Base-by-base conservation (phyloP, 139 green algal genomes). In the Eudorina sp. region DNA sequence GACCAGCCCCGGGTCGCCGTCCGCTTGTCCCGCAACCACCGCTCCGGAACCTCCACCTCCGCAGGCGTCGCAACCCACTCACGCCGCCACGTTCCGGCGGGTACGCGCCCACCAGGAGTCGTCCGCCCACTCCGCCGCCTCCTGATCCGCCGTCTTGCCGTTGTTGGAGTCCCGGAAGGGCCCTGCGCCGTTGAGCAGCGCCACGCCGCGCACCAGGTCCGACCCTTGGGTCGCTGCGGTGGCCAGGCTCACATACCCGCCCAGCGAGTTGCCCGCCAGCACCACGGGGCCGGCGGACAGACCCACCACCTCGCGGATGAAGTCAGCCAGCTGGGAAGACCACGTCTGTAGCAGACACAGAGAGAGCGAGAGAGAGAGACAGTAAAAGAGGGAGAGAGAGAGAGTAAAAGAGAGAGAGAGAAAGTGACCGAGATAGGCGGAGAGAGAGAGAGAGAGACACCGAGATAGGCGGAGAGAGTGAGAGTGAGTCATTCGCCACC, bases 221-320 rank as follows among this genome's bases (percentile, higher is more conserved):
- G 45, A 96, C 89, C 8, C 95, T 86, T 41, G 25, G 45, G 27
- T 64, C 43, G 29, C 97, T 92, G 9, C 94, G 88, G 82, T 87
- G 25, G 93, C 86, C 58, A 97, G 83, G 4, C 74, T 90, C 27
- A 94, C 96, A 83, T 96, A 98, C 36, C 94, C 96, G 6, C 96
- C 96, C 64, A 98, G 88, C 34, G 84, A 94, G 92, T 98, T 98
- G 34, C 94, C 95, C 23, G 75, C 93, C 40, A 96, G 46, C 40
- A 94, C 92, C 18, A 91, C 93, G 27, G 83, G 89, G 29, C 90
- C 58, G 9, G 53, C 43, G 48, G 46, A 18, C 2, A 45, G 40
- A 19, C 31, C 66, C 43, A 45, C 25, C 27, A 58, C 31, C 58
- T 64, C 43, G 46, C 51, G 70, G 77, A 87, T 53, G 60, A 90